Percentiles rank a stretch among this genome's conserved stretches.
Conservation (phyloP, 1,139 yeast species). For the Lodderomyces parapsilosis region DNA sequence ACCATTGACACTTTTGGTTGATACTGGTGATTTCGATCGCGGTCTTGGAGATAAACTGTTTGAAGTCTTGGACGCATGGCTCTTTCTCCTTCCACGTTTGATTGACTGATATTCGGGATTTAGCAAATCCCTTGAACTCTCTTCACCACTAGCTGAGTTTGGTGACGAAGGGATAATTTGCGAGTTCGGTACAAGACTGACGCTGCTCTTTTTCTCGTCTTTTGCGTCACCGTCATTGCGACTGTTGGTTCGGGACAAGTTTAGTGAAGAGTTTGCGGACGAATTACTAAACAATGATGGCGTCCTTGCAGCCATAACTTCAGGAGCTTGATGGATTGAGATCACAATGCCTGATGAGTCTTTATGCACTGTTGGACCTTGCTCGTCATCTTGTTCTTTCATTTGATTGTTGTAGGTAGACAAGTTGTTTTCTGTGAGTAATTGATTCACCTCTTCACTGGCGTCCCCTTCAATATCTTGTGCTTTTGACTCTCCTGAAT, state of each 20-base stretch:
- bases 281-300: slow-evolving; percentile 48
- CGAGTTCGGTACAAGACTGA: slow-evolving; percentile 19
- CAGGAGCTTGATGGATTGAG: slow-evolving; percentile 31
- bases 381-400: slow-evolving; percentile 6
- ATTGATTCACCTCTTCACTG: slow-evolving; percentile 9
- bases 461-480: slow-evolving; percentile 3
- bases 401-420: slow-evolving; percentile 17
- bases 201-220: neutral
- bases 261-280: slow-evolving; percentile 31
- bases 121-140: slow-evolving; percentile 18
- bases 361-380: slow-evolving; percentile 13
- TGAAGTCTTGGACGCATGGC: slow-evolving; percentile 24
- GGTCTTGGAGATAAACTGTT: slow-evolving; percentile 17
- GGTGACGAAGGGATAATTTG: slow-evolving; percentile 17
- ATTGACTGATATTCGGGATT: slow-evolving; percentile 35
- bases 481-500: slow-evolving; percentile 3
- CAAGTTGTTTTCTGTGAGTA: slow-evolving; percentile 31
- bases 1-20: slow-evolving; percentile 1
- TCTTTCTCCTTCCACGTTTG: slow-evolving; percentile 32
- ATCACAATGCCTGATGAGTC: slow-evolving; percentile 23
- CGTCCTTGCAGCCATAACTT: slow-evolving; percentile 33
- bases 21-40: slow-evolving; percentile 15
- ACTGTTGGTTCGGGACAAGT: slow-evolving; percentile 18
- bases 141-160: slow-evolving; percentile 6
- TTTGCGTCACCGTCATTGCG: slow-evolving; percentile 3